These are phyloP conservation scores for Flagelloscypha sp. DNA, from an alignment of 768 basidiomycete genomes.

Conservation along the genomic window DNA sequence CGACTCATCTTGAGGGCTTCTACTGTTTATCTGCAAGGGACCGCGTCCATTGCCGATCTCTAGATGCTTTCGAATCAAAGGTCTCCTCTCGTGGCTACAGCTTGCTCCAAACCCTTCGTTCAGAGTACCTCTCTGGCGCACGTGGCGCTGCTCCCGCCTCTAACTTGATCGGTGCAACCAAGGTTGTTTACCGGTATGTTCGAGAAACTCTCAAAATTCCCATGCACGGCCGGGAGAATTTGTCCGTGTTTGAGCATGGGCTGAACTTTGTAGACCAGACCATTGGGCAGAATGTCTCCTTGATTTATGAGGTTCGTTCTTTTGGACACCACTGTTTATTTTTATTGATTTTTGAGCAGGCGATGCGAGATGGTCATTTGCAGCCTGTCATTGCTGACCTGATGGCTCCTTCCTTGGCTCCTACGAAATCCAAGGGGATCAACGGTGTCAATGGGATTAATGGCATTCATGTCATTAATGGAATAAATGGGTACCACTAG, in stretches of 20 bases:
- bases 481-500: too few relatives aligned
- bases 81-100: conserved; percentile 3
- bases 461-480: too few relatives aligned
- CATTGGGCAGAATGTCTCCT: conserved; percentile 64
- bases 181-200: conserved; percentile 61
- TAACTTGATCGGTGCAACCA: conserved; percentile 41
- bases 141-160: conserved; percentile 40
- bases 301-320: conserved; percentile 54
- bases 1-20: conserved; percentile 38
- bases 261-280: conserved; percentile 45
- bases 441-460: too few relatives aligned
- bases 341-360: conserved; percentile 23
- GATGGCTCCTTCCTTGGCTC: conserved; percentile 21
- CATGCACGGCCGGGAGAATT: conserved; percentile 76
- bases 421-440: too few relatives aligned
- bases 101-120: conserved; percentile 22
- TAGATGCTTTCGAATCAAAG: conserved; percentile 5
- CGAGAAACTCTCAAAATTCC: conserved; percentile 53
- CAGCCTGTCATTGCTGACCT: conserved; percentile 35
- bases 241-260: conserved; percentile 32
- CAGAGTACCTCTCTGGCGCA: conserved; percentile 26
- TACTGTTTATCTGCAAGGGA: conserved; percentile 12
- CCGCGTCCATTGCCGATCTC: conserved; percentile 4
- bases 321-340: too few relatives aligned
- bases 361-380: conserved; percentile 46